A percentile compares a stretch with the other conserved stretches of the same genome.
Conservation (phyloP, 2,329 filamentous ascomycete species). For the Eutypella sp. region DNA sequence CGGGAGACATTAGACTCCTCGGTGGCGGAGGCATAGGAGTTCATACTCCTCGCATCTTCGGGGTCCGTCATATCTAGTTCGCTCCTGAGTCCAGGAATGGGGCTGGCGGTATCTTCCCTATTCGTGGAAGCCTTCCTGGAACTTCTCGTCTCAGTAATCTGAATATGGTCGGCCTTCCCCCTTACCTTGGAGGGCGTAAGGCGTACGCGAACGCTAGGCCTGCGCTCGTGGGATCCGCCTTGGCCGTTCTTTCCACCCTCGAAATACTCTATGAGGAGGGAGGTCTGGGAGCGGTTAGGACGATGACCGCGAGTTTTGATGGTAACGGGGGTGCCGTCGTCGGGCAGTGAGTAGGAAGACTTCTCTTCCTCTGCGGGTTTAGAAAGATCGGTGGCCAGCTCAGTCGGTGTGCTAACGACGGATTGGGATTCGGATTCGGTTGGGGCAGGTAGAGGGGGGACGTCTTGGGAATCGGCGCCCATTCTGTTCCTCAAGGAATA, state of each 20-base stretch:
- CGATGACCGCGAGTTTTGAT: conserved; percentile 70
- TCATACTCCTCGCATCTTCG: conserved; percentile 62
- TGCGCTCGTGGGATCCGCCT: conserved; percentile 53
- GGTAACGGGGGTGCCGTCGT: conserved; percentile 86
- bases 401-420: conserved; percentile 52
- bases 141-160: conserved; percentile 77
- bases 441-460: conserved; percentile 69
- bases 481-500: conserved; percentile 35
- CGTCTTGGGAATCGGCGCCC: conserved; percentile 51
- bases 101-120: conserved; percentile 30
- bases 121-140: conserved; percentile 60
- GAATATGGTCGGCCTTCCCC: conserved; percentile 67
- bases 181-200: conserved; percentile 73
- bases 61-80: conserved; percentile 40
- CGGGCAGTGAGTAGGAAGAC: conserved; percentile 74
- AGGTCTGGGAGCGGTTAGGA: conserved; percentile 71
- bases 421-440: conserved; percentile 63
- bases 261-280: conserved; percentile 90
- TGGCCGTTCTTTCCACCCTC: conserved; percentile 67
- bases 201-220: conserved; percentile 74
- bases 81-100: conserved; percentile 60
- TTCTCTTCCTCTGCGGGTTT: conserved; percentile 58
- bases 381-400: conserved; percentile 63
- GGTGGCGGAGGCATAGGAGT: conserved; percentile 71
- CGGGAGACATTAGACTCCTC: conserved; percentile 73